These are phyloP conservation scores for Ramalina intermedia DNA, from an alignment of 495 filamentous ascomycete genomes.

Conservation along the genomic window DNA sequence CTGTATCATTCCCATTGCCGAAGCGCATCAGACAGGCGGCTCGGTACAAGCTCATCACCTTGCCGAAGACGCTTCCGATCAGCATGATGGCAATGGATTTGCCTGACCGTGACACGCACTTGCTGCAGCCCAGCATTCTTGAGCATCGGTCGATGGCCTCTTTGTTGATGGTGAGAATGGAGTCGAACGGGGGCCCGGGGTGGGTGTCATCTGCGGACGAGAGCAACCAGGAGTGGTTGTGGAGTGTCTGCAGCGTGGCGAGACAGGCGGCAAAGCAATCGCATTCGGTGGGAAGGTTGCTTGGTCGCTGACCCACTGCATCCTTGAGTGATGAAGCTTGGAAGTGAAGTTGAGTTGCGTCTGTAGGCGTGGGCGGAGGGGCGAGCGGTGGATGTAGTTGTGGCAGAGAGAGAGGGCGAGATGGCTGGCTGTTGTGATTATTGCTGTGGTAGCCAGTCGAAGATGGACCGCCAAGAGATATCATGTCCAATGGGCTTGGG, in stretches of 20 bases:
- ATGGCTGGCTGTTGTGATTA: too few relatives aligned
- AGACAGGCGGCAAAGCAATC: slow-evolving; percentile 33
- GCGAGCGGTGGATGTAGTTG: neutral
- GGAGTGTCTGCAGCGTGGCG: slow-evolving; percentile 29
- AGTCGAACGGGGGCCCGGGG: slow-evolving; percentile 24
- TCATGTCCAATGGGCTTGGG: slow-evolving; percentile 18
- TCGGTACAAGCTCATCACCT: slow-evolving; percentile 32
- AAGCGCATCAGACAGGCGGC: slow-evolving; percentile 21
- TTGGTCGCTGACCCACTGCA: neutral
- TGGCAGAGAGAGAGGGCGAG: neutral
- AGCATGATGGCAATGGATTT: slow-evolving; percentile 32
- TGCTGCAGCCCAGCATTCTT: slow-evolving; percentile 27
- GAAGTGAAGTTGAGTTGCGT: neutral
- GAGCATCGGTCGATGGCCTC: slow-evolving; percentile 34
- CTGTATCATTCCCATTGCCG: slow-evolving; percentile 16
- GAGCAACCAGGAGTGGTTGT: slow-evolving; percentile 27
- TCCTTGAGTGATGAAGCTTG: neutral
- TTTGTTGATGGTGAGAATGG: slow-evolving; percentile 28
- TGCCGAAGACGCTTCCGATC: slow-evolving; percentile 30
- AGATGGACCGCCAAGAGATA: slow-evolving; percentile 15
- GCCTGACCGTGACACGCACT: slow-evolving; percentile 14
- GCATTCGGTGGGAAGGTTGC: slow-evolving; percentile 13
- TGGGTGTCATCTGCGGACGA: slow-evolving; percentile 4
- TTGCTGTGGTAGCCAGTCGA: too few relatives aligned
- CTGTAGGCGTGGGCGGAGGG: neutral